A percentile compares a stretch with the other conserved stretches of the same genome.
Evolutionary conservation across 768 basidiomycete species (phyloP).

Genomic region (Amanita rimosa): DNA sequence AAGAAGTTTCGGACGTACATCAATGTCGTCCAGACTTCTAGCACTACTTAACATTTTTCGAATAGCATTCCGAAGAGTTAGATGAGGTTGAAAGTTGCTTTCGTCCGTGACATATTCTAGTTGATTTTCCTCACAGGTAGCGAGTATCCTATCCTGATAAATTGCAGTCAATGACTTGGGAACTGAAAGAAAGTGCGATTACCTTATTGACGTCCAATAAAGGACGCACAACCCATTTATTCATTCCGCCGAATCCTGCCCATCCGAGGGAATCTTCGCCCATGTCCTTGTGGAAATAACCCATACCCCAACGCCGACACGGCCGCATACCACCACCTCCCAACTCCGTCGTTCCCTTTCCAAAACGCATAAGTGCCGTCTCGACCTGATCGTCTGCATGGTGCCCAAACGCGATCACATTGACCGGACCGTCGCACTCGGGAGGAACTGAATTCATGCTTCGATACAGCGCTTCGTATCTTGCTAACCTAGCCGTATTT

Average conservation of each 20-base stretch:
- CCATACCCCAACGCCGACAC: constrained; percentile 75
- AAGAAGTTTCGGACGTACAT: constrained; percentile 10
- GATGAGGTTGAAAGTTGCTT: constrained; percentile 64
- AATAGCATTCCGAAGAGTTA: constrained; percentile 66
- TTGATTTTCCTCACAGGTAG: constrained; percentile 56
- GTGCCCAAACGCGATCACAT: constrained; percentile 55
- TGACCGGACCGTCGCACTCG: constrained; percentile 13
- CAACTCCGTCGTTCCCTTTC: constrained; percentile 39
- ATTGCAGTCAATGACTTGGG: not conserved
- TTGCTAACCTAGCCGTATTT: constrained; percentile 41
- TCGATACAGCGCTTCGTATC: constrained; percentile 42
- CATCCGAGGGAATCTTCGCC: constrained; percentile 22
- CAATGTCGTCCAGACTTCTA: constrained; percentile 6
- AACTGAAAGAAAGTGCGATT: not conserved
- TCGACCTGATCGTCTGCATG: constrained; percentile 82
- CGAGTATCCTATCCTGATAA: constrained; percentile 65
- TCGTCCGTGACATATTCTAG: constrained; percentile 54
- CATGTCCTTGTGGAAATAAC: constrained; percentile 15
- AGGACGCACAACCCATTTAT: constrained; percentile 62
- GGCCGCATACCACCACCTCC: constrained; percentile 62
- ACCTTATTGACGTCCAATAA: constrained; percentile 64
- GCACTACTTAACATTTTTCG: constrained; percentile 29
- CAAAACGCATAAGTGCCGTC: constrained; percentile 62
- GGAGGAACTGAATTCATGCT: constrained; percentile 11
- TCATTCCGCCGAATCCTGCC: constrained; percentile 47